These are phyloP conservation scores for Margaritispora aquatica DNA, from an alignment of 495 filamentous ascomycete species.

Conservation along the genomic window DNA sequence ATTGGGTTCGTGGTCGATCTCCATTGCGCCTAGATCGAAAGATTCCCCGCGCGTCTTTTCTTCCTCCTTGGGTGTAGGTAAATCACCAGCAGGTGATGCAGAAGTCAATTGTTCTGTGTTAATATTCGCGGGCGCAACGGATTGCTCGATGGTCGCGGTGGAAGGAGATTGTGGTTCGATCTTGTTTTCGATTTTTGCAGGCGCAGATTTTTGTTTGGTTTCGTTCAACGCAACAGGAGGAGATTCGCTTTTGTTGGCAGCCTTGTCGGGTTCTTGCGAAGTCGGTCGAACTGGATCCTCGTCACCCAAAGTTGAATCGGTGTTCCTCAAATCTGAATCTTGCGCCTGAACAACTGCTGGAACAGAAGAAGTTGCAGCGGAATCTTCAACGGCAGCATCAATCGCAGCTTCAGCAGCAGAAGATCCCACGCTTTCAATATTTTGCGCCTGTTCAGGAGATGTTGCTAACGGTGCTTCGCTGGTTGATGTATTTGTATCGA, in stretches of 20 bases:
- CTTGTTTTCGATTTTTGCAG: not conserved
- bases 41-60: not conserved
- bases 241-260: not conserved
- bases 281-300: not conserved
- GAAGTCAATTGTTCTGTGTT: not conserved
- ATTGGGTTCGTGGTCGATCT: not conserved
- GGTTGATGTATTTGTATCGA: conserved; percentile 16
- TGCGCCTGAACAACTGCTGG: conserved; percentile 21
- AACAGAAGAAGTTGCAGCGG: conserved; percentile 6
- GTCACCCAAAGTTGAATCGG: not conserved
- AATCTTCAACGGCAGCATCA: conserved; percentile 18
- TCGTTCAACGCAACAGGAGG: not conserved
- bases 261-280: not conserved
- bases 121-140: not conserved
- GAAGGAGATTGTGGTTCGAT: not conserved
- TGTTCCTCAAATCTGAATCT: conserved; percentile 22
- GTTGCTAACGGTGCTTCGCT: conserved; percentile 4
- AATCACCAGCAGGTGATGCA: not conserved
- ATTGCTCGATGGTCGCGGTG: not conserved
- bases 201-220: not conserved
- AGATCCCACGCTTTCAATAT: not conserved
- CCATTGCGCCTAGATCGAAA: not conserved
- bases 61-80: not conserved
- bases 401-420: conserved; percentile 14
- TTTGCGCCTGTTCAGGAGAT: not conserved